phyloP scores from a whole-genome alignment of 2,329 filamentous ascomycete species.

The Sporothrix pseudoabietina region DNA sequence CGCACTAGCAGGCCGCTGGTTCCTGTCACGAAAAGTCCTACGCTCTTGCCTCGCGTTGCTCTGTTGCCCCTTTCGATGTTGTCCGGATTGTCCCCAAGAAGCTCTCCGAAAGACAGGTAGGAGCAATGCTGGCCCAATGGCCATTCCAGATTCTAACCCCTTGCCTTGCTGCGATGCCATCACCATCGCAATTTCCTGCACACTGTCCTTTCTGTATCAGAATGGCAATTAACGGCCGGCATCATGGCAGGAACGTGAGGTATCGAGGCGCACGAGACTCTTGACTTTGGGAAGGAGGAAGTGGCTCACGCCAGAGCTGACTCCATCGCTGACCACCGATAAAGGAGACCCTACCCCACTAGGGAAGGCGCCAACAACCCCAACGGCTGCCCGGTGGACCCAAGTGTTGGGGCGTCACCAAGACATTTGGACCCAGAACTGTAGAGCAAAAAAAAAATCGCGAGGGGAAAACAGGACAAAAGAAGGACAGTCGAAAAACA shows the following conservation, averaged over 20 bases:
- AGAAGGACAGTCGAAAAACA: slow-evolving; percentile 9
- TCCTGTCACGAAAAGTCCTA: slow-evolving; percentile 29
- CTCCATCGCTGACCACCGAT: slow-evolving; percentile 26
- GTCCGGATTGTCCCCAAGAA: slow-evolving; percentile 29
- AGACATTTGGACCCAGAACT: background rate
- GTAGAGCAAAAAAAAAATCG: background rate
- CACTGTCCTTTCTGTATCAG: background rate
- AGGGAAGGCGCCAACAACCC: slow-evolving; percentile 23
- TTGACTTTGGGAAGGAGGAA: slow-evolving; percentile 9
- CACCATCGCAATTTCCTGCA: background rate
- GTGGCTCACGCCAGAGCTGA: slow-evolving; percentile 18
- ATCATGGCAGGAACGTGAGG: background rate
- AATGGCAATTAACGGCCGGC: background rate
- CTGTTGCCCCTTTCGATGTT: slow-evolving; percentile 15
- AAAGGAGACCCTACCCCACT: slow-evolving; percentile 21
- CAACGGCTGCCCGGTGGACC: slow-evolving; percentile 29
- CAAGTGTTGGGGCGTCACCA: slow-evolving; percentile 24
- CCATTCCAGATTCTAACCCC: slow-evolving; percentile 4
- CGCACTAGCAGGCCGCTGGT: slow-evolving; percentile 29
- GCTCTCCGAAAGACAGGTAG: slow-evolving; percentile 23
- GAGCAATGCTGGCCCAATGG: slow-evolving; percentile 2
- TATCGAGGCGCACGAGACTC: background rate
- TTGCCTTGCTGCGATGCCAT: background rate
- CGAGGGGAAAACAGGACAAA: background rate
- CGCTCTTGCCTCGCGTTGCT: slow-evolving; percentile 23